A percentile compares a stretch with the other conserved stretches of the same genome.
These are phyloP conservation scores for Kodamaea fungicola DNA, from an alignment of 1,139 yeast species.

Conservation along the genomic window DNA sequence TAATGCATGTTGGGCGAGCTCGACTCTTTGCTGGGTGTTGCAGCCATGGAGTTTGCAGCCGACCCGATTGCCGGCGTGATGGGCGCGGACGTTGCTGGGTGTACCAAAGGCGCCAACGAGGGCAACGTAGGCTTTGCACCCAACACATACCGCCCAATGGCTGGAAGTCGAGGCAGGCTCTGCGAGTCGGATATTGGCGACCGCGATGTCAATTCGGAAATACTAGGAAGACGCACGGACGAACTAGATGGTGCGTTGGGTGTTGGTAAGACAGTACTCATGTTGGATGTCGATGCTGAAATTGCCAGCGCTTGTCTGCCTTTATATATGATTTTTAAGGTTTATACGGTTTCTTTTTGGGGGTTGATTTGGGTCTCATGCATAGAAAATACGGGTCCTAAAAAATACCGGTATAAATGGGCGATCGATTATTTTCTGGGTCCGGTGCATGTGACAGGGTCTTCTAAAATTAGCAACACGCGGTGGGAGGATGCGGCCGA, in stretches of 20 bases:
- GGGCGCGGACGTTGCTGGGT: not conserved
- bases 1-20: slow-evolving; percentile 11
- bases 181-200: slow-evolving; percentile 9
- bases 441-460: not conserved
- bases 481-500: too few relatives aligned
- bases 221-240: slow-evolving; percentile 27
- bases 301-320: not conserved
- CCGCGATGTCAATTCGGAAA: slow-evolving; percentile 31
- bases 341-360: not conserved
- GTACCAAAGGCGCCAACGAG: slow-evolving; percentile 9
- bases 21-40: slow-evolving; percentile 7
- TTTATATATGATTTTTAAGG: not conserved
- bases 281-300: not conserved
- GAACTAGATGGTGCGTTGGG: slow-evolving; percentile 5
- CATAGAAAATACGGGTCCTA: not conserved
- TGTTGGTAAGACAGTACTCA: slow-evolving; percentile 5
- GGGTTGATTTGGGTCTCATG: not conserved
- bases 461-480: not conserved
- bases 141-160: slow-evolving; percentile 3
- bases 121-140: slow-evolving; percentile 8
- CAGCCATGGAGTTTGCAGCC: not conserved
- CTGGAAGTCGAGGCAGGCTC: slow-evolving; percentile 8
- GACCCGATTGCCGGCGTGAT: not conserved
- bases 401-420: not conserved
- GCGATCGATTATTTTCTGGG: not conserved